Evolutionary conservation across 371 early-diverging fungal genomes (phyloP), one percentile per base, ranked within the genome.

Genomic region (Dipsacomyces acuminosporus): DNA sequence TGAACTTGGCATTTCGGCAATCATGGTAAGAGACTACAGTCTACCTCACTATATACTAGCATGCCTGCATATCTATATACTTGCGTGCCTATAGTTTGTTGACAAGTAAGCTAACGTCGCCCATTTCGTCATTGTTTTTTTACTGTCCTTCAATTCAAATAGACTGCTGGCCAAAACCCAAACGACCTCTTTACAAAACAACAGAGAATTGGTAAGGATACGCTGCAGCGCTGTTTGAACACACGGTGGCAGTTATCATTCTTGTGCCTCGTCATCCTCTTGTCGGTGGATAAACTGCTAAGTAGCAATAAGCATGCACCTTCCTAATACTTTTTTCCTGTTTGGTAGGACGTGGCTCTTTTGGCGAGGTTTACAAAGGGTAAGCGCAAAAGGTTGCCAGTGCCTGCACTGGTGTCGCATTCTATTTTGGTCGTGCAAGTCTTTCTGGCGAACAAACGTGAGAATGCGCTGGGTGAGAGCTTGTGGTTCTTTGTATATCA

Each of bases 351-450:
- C 87, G 87, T 59, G 93, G 93, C 33, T 90, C 93, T 18, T 93
- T 91, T 77, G 93, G 93, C 56, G 91, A 91, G 62, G 93, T 93
- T 1, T 92, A 76, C 57, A 89, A 88, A 82, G 91, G 90, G 89
- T 90, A 85, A 77, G 61, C 21, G n/a, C 22, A n/a, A n/a, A n/a
- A n/a, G n/a, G n/a, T n/a, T n/a, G n/a, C n/a, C n/a, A n/a, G n/a
- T n/a, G n/a, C n/a, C n/a, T n/a, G n/a, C n/a, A n/a, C n/a, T n/a
- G n/a, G n/a, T n/a, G n/a, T n/a, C n/a, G n/a, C n/a, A n/a, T n/a
- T n/a, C n/a, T n/a, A n/a, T n/a, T n/a, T n/a, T n/a, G n/a, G n/a
- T n/a, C n/a, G n/a, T n/a, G n/a, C n/a, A n/a, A n/a, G n/a, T n/a
- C n/a, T n/a, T n/a, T n/a, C n/a, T n/a, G n/a, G n/a, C n/a, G n/a